Base-by-base conservation (phyloP, 352 stramenopile genomes). In the Aphanomyces cochlioides region DNA sequence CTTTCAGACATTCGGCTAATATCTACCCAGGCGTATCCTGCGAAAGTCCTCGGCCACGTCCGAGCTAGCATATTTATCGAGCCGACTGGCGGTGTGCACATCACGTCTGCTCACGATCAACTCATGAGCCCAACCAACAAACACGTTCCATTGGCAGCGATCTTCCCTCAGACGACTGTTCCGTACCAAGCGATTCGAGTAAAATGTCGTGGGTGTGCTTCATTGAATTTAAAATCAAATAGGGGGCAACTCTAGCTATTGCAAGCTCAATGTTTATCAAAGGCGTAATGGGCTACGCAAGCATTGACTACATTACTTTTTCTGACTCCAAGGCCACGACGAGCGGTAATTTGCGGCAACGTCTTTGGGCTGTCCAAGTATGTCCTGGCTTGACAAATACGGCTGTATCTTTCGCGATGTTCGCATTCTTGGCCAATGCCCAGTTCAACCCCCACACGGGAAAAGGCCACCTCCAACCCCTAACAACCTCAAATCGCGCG, bases 1-100 rank as follows among this genome's bases (percentile, higher is more conserved):
- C 70, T 21, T 3, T 57, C 28, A 34, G 6, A 15, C 53, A 0
- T 41, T 45, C 28, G 48, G 59, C 10, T 60, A 36, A 38, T 19
- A 34, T 10, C 15, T 69, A n/a, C 10, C 10, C 36, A 73, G 67
- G 85, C 83, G 6, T 74, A 87, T 38, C 81, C 88, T 13, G 59
- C 76, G 0, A 54, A 76, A 39, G 66, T 81, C 1, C 61, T 81
- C 1, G 78, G 81, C 34, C 75, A 84, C 63, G 73, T 93, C 10
- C 85, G 84, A 2, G 83, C 79, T 6, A 95, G 90, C 48, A 28
- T 96, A 37, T 94, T 96, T 67, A 77, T 97, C 56, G 74, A 88
- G 41, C 89, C 90, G 4, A 76, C 75, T 41, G 85, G 88, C 17
- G 74, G 82, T 0, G 78, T 93, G 40, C 83, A 89, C 58, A 66